Conservation (phyloP, 2,329 filamentous ascomycete species). For the Aspergillus pseudoviridinutans region DNA sequence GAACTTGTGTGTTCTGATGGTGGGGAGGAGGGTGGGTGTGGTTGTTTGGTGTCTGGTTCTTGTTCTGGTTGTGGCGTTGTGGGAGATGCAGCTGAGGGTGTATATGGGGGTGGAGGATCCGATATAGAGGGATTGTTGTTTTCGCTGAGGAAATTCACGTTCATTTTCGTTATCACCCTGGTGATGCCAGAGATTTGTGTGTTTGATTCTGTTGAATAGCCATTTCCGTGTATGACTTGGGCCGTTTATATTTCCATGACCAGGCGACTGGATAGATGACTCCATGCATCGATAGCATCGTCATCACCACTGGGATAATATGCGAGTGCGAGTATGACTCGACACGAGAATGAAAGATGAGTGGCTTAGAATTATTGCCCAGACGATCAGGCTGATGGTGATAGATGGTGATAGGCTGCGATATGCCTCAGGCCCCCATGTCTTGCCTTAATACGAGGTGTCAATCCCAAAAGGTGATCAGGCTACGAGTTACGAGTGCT, state of each 20-base stretch:
- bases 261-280: background rate
- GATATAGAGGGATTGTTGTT: background rate
- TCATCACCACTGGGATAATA: too few relatives aligned
- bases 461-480: too few relatives aligned
- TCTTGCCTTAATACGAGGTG: too few relatives aligned
- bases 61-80: background rate
- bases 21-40: conserved; percentile 1
- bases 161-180: background rate
- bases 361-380: too few relatives aligned
- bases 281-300: too few relatives aligned
- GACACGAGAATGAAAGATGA: too few relatives aligned
- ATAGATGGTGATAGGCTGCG: too few relatives aligned
- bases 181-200: too few relatives aligned
- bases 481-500: too few relatives aligned
- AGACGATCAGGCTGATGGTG: too few relatives aligned
- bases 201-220: background rate
- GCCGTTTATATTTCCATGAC: background rate
- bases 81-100: background rate
- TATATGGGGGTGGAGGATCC: background rate
- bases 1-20: background rate
- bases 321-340: too few relatives aligned
- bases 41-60: conserved; percentile 9
- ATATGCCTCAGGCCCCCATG: too few relatives aligned
- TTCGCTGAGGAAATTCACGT: background rate
- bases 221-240: background rate